Evolutionary conservation across 108 stramenopile genomes (phyloP), one percentile per base, ranked within the genome.

Genomic region (Nannochloropsis oceanica): DNA sequence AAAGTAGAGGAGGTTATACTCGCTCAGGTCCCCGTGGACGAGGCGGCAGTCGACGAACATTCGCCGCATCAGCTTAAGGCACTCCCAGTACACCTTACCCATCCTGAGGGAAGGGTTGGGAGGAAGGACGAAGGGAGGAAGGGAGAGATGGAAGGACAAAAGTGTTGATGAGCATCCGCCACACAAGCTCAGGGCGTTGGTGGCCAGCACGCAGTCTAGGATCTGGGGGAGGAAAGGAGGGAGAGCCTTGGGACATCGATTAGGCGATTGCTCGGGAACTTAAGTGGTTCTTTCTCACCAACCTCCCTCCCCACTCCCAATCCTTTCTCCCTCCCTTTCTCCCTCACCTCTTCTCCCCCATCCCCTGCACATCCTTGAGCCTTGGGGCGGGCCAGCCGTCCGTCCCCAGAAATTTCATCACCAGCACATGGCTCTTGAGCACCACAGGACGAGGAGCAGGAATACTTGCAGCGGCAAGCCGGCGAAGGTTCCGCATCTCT

Each of bases 1-100:
- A 90, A 96, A 95, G 95, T 96, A 98, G 8, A 99, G 92, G 26
- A 98, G 86, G 90, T 99, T 98, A 92, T 98, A 98, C 92, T 98
- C 97, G 82, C 93, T 86, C 43, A 92, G 81, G 59, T 92, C 92
- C 44, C 92, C 92, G 88, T 99, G 97, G 7, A 98, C 96, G 13
- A 99, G 92, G 82, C 92, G 91, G 85, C 96, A 81, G 80, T 93
- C 86, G 81, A 94, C 94, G 83, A 91, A 96, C 94, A 97, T 91
- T 43, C 92, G 93, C 79, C 96, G 89, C 94, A 98, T 93, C 43
- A 94, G 94, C 26, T 93, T 83, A 46, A 96, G 89, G 18, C 93
- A 93, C 87, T 95, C 93, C 25, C 95, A 93, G 87, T 96, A 96
- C 8, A 94, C 95, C 82, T 94, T 93, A 8, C 93, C 89, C 87